Percentiles rank a stretch among this genome's conserved stretches.
Conservation (phyloP, 441 rosid species). For the Pelargonium cotyledonis region DNA sequence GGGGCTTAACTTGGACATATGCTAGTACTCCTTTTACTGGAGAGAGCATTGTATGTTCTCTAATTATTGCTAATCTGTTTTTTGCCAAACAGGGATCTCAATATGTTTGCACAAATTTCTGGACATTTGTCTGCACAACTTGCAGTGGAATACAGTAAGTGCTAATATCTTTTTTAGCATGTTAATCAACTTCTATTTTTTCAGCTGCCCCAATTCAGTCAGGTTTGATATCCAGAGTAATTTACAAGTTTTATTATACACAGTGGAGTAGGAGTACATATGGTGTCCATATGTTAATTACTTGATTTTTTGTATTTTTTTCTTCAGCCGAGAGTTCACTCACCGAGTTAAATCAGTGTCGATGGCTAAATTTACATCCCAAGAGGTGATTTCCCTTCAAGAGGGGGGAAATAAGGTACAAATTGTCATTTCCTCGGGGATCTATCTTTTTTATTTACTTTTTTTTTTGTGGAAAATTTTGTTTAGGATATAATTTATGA, state of each 20-base stretch:
- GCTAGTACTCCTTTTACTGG: constrained; percentile 4
- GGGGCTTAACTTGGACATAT: constrained; percentile 1
- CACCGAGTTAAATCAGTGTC: constrained; percentile 94
- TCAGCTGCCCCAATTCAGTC: not conserved
- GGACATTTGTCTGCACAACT: constrained; percentile 90
- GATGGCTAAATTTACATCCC: constrained; percentile 87
- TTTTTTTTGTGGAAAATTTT: not conserved
- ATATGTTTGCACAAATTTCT: constrained; percentile 94
- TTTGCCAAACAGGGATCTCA: constrained; percentile 76
- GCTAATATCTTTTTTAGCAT: constrained; percentile 3
- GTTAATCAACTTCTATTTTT: constrained; percentile 2
- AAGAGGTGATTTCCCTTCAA: constrained; percentile 75
- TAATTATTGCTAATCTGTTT: constrained; percentile 20
- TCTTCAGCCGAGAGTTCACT: constrained; percentile 81
- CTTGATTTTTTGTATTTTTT: constrained; percentile 1
- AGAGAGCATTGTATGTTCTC: constrained; percentile 8
- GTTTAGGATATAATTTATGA: not conserved
- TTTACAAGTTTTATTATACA: not conserved
- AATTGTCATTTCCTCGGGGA: not conserved
- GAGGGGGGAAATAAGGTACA: constrained; percentile 91
- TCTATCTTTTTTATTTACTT: not conserved
- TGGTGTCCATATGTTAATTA: constrained; percentile 21
- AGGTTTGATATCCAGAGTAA: not conserved
- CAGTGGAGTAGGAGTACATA: constrained; percentile 9
- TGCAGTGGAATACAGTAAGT: constrained; percentile 99